Base-by-base conservation (phyloP, 2,329 filamentous ascomycete genomes). In the Aspergillus sp. region DNA sequence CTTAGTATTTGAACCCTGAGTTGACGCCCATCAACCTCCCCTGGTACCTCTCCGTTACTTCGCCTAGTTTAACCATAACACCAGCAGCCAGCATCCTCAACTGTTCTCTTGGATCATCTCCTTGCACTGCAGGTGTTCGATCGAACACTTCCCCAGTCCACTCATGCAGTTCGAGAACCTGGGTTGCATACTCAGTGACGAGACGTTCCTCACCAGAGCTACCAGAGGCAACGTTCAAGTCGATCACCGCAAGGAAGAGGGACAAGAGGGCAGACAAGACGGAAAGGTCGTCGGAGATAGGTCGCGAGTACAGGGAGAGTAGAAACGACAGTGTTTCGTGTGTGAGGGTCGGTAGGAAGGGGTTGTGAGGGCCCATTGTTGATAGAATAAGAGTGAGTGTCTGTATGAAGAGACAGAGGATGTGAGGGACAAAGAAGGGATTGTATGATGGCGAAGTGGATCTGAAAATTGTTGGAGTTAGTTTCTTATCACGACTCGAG, bases 361-460 rank as follows among this genome's bases (percentile, higher is more conserved):
- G 77, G 0, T 89, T 92, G 49, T 87, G 85, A 0, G 92, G 89
- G 0, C 94, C 94, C 0, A 89, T 83, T 0, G 93, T 89, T 60
- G 96, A 87, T 43, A 97, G 75, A 32, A 96, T 76, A 7, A 99
- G 77, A 1, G 88, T 87, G 0, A 97, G 78, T 0, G 94, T 99
- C 69, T 95, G 92, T 32, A 97, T 76, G 68, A 90, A 94, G 8
- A 91, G 81, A 0, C 86, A 80, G 0, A 97, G 81, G 5, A 96
- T 79, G 53, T 88, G 82, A 0, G 90, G 86, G 40, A 90, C 84
- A 47, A 90, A 82, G 56, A 90, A 80, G 46, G 91, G 81, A 47
- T 84, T 83, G 45, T 79, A 70, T 2, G 67, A 68, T 33, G 70
- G 63, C 1, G 64, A 62, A 10, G 72, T 66, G 47, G 69, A 66